A percentile compares a stretch with the other conserved stretches of the same genome.
Evolutionary conservation across 768 basidiomycete genomes (phyloP).

Genomic region (Xerocomellus chrysenteron): DNA sequence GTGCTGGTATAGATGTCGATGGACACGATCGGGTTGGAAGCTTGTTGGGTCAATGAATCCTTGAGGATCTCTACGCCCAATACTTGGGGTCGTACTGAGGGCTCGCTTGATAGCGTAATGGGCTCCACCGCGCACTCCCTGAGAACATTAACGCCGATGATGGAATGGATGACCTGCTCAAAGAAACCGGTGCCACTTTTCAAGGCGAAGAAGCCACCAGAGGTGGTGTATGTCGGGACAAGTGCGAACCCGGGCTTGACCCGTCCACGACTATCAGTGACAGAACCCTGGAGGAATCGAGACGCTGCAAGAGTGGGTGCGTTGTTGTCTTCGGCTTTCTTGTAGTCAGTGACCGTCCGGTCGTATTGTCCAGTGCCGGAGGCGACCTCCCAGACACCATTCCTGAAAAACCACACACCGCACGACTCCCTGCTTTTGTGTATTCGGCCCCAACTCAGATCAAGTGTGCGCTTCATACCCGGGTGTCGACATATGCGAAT

Average conservation of each 20-base stretch:
- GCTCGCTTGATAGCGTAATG: not conserved
- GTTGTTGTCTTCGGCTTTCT: no score
- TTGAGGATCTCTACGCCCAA: not conserved
- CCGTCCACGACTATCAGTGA: not conserved
- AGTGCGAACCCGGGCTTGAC: not conserved
- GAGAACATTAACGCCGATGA: not conserved
- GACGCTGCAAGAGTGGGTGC: no score
- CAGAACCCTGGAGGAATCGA: not conserved
- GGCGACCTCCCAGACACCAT: not conserved
- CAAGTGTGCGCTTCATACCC: accelerated
- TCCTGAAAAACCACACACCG: not conserved
- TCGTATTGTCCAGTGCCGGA: not conserved
- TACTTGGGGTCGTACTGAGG: not conserved
- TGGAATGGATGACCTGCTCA: not conserved
- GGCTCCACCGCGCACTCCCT: not conserved
- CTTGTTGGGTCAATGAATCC: not conserved
- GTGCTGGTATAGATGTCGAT: not conserved
- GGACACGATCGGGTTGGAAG: not conserved
- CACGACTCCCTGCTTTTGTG: not conserved
- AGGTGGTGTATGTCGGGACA: not conserved
- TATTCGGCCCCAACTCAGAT: not conserved
- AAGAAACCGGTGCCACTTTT: not conserved
- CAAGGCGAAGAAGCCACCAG: not conserved
- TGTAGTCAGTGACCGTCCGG: not conserved
- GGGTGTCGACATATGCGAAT: not conserved